Conservation (phyloP, 2,329 filamentous ascomycete genomes). For the Beauveria asiatica region DNA sequence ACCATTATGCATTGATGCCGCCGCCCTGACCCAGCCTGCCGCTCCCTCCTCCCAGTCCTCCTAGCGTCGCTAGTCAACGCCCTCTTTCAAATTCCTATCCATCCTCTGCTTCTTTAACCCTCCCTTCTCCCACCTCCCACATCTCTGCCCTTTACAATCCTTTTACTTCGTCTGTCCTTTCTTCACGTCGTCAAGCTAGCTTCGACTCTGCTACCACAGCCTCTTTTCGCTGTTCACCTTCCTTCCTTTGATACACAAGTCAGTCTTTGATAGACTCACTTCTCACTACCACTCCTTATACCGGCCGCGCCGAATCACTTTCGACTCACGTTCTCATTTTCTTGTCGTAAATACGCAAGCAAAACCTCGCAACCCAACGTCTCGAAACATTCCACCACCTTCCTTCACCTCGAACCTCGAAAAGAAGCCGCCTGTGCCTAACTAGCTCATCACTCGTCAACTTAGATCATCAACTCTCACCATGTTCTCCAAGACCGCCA, state of each 20-base stretch:
- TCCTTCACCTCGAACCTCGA: conserved; percentile 2
- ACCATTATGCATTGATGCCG: neutral
- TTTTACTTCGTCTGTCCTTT: conserved; percentile 15
- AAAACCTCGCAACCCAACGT: neutral
- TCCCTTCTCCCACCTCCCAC: conserved; percentile 16
- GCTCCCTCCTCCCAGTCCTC: neutral
- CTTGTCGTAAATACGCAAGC: neutral
- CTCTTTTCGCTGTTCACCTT: conserved; percentile 28
- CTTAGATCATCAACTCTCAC: conserved; percentile 15
- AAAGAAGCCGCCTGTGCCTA: neutral
- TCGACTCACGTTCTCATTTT: neutral
- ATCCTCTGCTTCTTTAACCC: conserved; percentile 8
- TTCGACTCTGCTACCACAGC: conserved; percentile 18
- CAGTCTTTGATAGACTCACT: conserved; percentile 45
- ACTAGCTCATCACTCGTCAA: neutral
- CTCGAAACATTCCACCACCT: conserved; percentile 1
- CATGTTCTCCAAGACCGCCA: conserved; percentile 35
- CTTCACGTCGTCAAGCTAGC: conserved; percentile 16
- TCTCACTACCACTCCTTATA: conserved; percentile 25
- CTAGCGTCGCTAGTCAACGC: neutral
- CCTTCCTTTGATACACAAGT: conserved; percentile 4
- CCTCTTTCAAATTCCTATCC: neutral
- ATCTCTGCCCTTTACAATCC: conserved; percentile 16
- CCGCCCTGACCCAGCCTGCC: neutral
- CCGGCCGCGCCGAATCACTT: conserved; percentile 23